Evolutionary conservation across 1,284 basidiomycete species (phyloP), one percentile per base, ranked within the genome.

Genomic region (Cutaneotrichosporon cutaneum): DNA sequence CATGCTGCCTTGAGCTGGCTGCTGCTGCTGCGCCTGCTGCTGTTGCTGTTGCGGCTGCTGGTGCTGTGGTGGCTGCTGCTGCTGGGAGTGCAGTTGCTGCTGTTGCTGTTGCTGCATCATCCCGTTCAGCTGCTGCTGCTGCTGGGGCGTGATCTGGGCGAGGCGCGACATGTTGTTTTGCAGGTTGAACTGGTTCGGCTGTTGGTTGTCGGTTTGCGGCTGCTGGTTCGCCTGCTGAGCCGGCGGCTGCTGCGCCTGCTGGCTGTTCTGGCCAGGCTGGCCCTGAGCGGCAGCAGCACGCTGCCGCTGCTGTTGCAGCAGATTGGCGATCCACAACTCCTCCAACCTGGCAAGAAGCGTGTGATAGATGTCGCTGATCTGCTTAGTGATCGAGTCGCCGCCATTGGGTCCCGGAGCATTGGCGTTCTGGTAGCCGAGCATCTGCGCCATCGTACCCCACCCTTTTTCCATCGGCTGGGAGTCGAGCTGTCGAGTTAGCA

Each of bases 321-420:
- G 60, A 42, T 44, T 64, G 24, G 60, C 55, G 50, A 56, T 53
- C 63, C 60, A 64, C 22, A 65, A 35, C 50, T 64, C 61, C 48
- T 67, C 62, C 14, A 64, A 45, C 2, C 47, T 51, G 27, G 50
- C 26, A 14, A 63, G 54, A 42, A 52, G 59, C 21, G 32, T 39
- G 56, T 60, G 61, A 51, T 66, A 66, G 39, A 63, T 56, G 16
- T 63, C 61, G 48, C 50, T 45, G 52, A 66, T 59, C 53, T 60
- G 60, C 56, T 58, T 59, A 24, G 55, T 61, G 45, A 56, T 50
- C 18, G 56, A 50, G 39, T 63, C 62, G 32, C 45, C 52, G 9
- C 51, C 45, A 18, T 50, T 54, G 11, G 24, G 50, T 9, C 60
- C 60, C 27, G 61, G 56, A 7, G 54, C n/a, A 14, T 36, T 30